Evolutionary conservation across 257 asterid species (phyloP), one percentile per base, ranked within the genome.

Genomic region (Solanum piurae): DNA sequence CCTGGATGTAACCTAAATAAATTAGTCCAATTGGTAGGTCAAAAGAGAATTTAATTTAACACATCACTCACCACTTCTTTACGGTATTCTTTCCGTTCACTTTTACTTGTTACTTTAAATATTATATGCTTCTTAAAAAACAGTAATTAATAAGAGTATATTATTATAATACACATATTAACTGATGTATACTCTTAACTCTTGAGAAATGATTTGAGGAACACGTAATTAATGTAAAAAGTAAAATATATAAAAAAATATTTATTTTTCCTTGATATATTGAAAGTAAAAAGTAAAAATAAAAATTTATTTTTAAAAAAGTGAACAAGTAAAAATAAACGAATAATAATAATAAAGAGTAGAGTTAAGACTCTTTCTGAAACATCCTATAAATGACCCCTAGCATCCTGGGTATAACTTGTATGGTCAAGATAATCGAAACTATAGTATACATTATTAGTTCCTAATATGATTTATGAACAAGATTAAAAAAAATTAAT

Each of bases 261-360:
- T 18, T 55, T 55, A 55, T 18, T 55, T 55, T 18, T 55, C 6
- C 8, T 18, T 55, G 64, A 18, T 55, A 55, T 55, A 55, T 18
- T 55, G 10, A 55, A 55, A 55, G 9, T 55, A 55, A 18, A 55
- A 55, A 18, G 9, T 52, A 6, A 18, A 55, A 55, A 49, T 49
- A 0, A 55, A 55, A 55, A 55, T 1, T 6, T 52, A 52, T 52
- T 52, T 52, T 52, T 0, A 0, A 52, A 52, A 16, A 0, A 16
- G 1, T 55, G 6, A 21, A 9, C 29, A 23, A 23, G 5, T 23
- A 60, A 60, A 23, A 60, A 9, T 23, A 23, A 23, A 9, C 25
- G 3, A 52, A 55, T 55, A 55, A 55, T 55, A 55, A 55, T 55
- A 10, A 52, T 55, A 55, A 52, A 18, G 10, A 18, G 10, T 55